A percentile compares a stretch with the other conserved stretches of the same genome.
Evolutionary conservation across 2,329 filamentous ascomycete species (phyloP).

Genomic region (Colletotrichum costaricense): DNA sequence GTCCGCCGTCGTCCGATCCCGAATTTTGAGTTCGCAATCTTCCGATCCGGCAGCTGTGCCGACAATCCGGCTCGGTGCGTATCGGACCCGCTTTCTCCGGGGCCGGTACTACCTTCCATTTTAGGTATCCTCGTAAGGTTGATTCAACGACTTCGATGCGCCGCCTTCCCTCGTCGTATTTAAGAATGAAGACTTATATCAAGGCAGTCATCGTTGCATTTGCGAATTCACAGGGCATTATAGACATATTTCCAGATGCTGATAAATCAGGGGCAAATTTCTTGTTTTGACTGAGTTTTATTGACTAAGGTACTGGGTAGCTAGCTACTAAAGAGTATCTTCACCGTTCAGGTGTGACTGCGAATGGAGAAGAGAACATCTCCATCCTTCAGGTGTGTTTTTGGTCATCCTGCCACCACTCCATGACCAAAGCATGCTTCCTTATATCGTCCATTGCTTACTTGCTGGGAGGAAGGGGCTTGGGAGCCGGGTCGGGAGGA

Average conservation of each 20-base stretch:
- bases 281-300: not conserved
- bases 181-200: not conserved
- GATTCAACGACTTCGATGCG: not conserved
- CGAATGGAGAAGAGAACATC: not conserved
- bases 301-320: not conserved
- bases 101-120: constrained; percentile 7
- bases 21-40: not conserved
- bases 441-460: not conserved
- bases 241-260: not conserved
- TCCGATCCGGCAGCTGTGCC: not conserved
- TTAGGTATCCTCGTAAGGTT: not conserved
- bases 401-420: not conserved
- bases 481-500: not conserved
- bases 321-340: not conserved
- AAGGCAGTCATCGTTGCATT: not conserved
- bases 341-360: not conserved
- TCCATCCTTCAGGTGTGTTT: not conserved
- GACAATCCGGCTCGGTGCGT: not conserved
- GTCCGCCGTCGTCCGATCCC: no score
- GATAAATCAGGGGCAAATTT: not conserved
- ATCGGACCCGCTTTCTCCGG: not conserved
- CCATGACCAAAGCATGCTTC: not conserved
- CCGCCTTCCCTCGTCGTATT: not conserved
- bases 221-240: not conserved
- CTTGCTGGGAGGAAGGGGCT: not conserved